phyloP scores from a whole-genome alignment of 768 basidiomycete genomes.

The Daedaleopsis nitida region DNA sequence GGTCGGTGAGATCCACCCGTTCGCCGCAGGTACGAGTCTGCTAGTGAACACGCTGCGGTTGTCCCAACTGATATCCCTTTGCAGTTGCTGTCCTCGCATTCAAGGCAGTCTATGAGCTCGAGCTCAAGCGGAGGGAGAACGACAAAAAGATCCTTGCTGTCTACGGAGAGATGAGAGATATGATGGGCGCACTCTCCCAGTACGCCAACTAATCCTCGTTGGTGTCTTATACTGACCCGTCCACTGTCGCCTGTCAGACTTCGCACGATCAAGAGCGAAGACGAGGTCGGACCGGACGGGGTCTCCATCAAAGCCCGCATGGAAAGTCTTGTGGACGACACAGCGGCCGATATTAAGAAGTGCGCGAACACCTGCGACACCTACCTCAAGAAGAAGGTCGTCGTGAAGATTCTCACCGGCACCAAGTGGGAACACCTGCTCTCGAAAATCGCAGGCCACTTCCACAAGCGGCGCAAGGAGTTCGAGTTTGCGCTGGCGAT shows the following conservation, averaged over 20 bases:
- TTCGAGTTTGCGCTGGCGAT: conserved; percentile 32
- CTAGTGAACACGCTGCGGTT: background rate
- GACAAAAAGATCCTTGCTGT: conserved; percentile 49
- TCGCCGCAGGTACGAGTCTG: conserved; percentile 24
- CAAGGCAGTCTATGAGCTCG: conserved; percentile 48
- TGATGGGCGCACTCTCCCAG: conserved; percentile 49
- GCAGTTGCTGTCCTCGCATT: conserved; percentile 51
- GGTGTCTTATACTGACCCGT: background rate
- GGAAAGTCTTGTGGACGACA: conserved; percentile 28
- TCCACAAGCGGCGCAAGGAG: conserved; percentile 26
- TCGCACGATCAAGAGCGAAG: conserved; percentile 32
- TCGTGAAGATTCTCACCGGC: conserved; percentile 31
- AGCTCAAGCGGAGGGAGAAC: conserved; percentile 50
- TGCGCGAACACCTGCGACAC: conserved; percentile 36
- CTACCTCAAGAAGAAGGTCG: conserved; percentile 31
- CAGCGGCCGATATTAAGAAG: conserved; percentile 32
- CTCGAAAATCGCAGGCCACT: conserved; percentile 20
- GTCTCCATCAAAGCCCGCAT: conserved; percentile 36
- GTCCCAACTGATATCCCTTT: conserved; percentile 4
- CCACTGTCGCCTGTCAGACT: conserved; percentile 26
- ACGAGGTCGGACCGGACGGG: conserved; percentile 34
- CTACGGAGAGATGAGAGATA: conserved; percentile 51
- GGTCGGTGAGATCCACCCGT: conserved; percentile 27
- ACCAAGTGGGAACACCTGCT: conserved; percentile 31
- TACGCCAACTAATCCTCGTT: conserved; percentile 23